Evolutionary conservation across 768 basidiomycete genomes (phyloP).

Genomic region (Botryobasidium botryosum): DNA sequence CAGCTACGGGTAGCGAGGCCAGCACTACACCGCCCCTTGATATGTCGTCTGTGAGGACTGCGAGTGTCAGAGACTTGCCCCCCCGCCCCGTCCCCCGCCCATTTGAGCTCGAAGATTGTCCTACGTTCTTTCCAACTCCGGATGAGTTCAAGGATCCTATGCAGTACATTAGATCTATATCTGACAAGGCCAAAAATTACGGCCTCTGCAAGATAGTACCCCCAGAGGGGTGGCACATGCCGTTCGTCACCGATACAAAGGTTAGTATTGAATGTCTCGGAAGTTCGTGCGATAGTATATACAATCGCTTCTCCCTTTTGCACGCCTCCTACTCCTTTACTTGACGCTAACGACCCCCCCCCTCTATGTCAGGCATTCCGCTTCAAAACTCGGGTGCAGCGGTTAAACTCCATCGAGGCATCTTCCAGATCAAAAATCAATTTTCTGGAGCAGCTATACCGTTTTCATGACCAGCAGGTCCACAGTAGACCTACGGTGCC

Average conservation of each 20-base stretch:
- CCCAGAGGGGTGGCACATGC: constrained; percentile 86
- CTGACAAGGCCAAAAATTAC: constrained; percentile 47
- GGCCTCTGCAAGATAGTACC: constrained; percentile 97
- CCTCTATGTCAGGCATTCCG: constrained; percentile 86
- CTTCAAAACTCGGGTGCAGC: constrained; percentile 89
- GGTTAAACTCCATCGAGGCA: constrained; percentile 92
- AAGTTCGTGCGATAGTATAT: neutral
- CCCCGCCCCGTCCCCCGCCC: constrained; percentile 27
- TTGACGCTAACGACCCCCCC: neutral
- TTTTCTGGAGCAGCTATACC: constrained; percentile 91
- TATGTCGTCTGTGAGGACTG: constrained; percentile 53
- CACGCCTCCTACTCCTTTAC: neutral
- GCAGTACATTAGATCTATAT: constrained; percentile 75
- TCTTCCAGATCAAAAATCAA: constrained; percentile 93
- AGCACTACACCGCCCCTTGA: constrained; percentile 42
- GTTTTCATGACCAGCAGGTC: constrained; percentile 91
- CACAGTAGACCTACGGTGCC: constrained; percentile 84
- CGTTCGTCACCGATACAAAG: constrained; percentile 88
- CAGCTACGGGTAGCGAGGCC: constrained; percentile 23
- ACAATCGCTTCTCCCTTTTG: neutral
- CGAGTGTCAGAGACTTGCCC: neutral
- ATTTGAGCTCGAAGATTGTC: constrained; percentile 81
- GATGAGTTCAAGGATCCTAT: constrained; percentile 92
- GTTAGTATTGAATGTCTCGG: constrained; percentile 28
- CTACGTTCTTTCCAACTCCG: constrained; percentile 69